Evolutionary conservation across 441 rosid genomes (phyloP), one percentile per base, ranked within the genome.

Genomic region (Aleurites moluccanus): DNA sequence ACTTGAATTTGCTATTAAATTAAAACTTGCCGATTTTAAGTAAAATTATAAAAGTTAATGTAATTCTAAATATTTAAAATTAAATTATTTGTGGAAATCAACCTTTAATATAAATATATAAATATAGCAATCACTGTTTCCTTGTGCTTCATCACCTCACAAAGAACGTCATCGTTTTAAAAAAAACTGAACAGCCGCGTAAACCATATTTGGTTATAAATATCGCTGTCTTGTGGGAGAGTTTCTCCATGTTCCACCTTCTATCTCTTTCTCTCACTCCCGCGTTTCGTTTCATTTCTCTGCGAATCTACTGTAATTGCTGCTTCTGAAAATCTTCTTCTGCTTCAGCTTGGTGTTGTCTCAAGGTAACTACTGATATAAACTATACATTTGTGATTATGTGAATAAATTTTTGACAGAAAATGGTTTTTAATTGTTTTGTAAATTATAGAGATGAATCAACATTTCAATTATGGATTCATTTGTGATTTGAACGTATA

Each of bases 181-280:
- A 28, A n/a, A 28, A 49, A 72, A 73, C 50, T 21, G 69, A 63
- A 49, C 6, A 21, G 38, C 61, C 69, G 75, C 75, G 13, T 21
- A n/a, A 47, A 28, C 47, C n/a, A 9, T 45, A 4, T 20, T 20
- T 49, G 62, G 11, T 45, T 73, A 73, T 73, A 73, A 73, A 50
- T 63, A 20, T 35, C 11, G 9, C 59, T 60, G 33, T 35, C 45
- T 47, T 73, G 50, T 20, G 3, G 4, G 6, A 35, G 9, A 44
- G 21, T 13, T 6, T 42, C 27, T 61, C 63, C 30, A 15, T 3
- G 14, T 33, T 38, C 38, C 11, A 20, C 18, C 33, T 30, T 9
- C 33, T 38, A 0, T 0, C 35, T 8, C 2, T 7, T 0, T 18
- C 59, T 4, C 0, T 35, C 7, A n/a, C 18, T 2, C 55, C 64